Evolutionary conservation across 768 basidiomycete species (phyloP).

Genomic region (Stropharia rugosoannulata): DNA sequence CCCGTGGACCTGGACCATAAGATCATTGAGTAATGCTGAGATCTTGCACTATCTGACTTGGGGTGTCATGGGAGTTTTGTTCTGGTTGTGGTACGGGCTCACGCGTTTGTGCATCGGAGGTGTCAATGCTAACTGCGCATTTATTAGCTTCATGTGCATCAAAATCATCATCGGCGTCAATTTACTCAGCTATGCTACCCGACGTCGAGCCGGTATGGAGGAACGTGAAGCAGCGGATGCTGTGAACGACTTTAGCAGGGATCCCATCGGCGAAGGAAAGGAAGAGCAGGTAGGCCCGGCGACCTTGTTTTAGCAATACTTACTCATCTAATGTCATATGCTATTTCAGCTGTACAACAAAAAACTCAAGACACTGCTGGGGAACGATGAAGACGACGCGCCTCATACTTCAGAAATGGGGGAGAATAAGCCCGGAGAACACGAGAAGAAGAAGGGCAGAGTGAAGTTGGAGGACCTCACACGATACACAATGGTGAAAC

Average conservation of each 20-base stretch:
- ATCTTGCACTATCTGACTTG: slow-evolving; percentile 60
- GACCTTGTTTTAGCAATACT: background rate
- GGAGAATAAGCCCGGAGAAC: slow-evolving; percentile 45
- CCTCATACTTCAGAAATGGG: slow-evolving; percentile 70
- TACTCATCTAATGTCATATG: slow-evolving; percentile 2
- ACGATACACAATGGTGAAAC: slow-evolving; percentile 93
- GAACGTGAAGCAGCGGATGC: slow-evolving; percentile 69
- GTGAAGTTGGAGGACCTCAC: slow-evolving; percentile 87
- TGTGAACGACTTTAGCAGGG: slow-evolving; percentile 86
- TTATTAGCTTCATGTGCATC: slow-evolving; percentile 71
- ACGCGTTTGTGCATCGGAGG: background rate
- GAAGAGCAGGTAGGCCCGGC: slow-evolving; percentile 69
- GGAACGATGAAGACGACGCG: slow-evolving; percentile 69
- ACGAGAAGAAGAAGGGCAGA: slow-evolving; percentile 51
- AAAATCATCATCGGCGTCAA: slow-evolving; percentile 94
- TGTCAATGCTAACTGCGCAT: slow-evolving; percentile 1
- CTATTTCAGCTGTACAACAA: slow-evolving; percentile 66
- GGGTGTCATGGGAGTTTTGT: slow-evolving; percentile 59
- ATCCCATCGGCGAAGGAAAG: slow-evolving; percentile 87
- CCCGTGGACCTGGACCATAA: slow-evolving; percentile 44
- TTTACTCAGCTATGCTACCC: slow-evolving; percentile 79
- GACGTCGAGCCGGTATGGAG: slow-evolving; percentile 76
- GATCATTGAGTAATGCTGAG: slow-evolving; percentile 45
- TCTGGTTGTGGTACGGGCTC: slow-evolving; percentile 79
- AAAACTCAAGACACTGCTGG: slow-evolving; percentile 71